A percentile compares a stretch with the other conserved stretches of the same genome.
These are phyloP conservation scores for Penicillium malachiteum DNA, from an alignment of 495 filamentous ascomycete genomes.

Conservation along the genomic window DNA sequence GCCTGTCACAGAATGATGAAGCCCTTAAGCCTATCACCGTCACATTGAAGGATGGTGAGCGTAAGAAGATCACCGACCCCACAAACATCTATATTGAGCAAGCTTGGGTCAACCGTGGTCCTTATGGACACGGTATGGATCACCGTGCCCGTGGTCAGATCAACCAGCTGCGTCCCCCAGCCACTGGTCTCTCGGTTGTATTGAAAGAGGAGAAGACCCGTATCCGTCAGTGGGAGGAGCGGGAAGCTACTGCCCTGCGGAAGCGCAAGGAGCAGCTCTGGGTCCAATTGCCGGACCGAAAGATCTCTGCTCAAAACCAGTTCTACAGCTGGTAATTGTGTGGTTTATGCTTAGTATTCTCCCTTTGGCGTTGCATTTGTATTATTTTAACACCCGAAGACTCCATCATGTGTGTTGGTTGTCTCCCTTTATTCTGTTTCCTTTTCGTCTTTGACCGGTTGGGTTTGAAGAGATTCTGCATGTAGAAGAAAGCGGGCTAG, in stretches of 20 bases:
- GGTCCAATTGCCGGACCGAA: constrained; percentile 75
- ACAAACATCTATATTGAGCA: constrained; percentile 81
- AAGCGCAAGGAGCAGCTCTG: constrained; percentile 70
- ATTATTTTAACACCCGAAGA: constrained; percentile 25
- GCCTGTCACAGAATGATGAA: constrained; percentile 47
- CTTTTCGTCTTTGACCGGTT: constrained; percentile 9
- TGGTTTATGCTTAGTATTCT: constrained; percentile 4
- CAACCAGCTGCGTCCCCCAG: constrained; percentile 60
- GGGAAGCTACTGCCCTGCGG: constrained; percentile 68
- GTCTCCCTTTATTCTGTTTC: constrained; percentile 18
- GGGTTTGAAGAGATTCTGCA: constrained; percentile 22
- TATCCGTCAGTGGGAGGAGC: constrained; percentile 73
- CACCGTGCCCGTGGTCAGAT: constrained; percentile 69
- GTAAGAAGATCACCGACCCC: constrained; percentile 63
- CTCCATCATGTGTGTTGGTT: constrained; percentile 1
- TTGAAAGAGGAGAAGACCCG: constrained; percentile 92
- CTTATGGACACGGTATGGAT: constrained; percentile 52
- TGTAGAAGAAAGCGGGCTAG: constrained; percentile 25
- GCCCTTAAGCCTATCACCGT: constrained; percentile 37
- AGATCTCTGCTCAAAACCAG: constrained; percentile 65
- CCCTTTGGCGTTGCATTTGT: constrained; percentile 26
- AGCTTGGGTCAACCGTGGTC: constrained; percentile 85
- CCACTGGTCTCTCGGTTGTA: constrained; percentile 74
- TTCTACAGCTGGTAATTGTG: constrained; percentile 78
- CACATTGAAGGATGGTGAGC: constrained; percentile 43